Base-by-base conservation (phyloP, 148 eudicot genomes). In the Amaranthus hypochondriacus region DNA sequence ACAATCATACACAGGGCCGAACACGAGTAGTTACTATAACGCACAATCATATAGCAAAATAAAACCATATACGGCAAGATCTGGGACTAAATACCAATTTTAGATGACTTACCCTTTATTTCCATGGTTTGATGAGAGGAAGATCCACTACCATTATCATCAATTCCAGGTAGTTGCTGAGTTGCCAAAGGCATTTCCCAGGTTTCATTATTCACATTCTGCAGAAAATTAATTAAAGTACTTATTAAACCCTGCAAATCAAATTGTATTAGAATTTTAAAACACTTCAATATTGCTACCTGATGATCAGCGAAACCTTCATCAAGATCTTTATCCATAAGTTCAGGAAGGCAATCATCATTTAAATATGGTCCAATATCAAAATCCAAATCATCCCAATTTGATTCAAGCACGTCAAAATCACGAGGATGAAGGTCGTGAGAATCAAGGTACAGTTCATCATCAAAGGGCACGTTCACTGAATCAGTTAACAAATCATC, bases 401-500 rank as follows among this genome's bases (percentile, higher is more conserved):
- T 90, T 46, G 84, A 85, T 7, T 83, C 97, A 47, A 85, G 54
- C 39, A 28, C 39, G 44, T 77, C 89, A 77, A 83, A 76, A 65
- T 87, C 78, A 21, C 82, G 61, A 56, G 88, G 69, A 69, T 87
- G 75, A 48, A 91, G 80, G 69, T 95, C 96, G 78, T 78, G 71
- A 71, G 86, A 81, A 79, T 92, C 97, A 49, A 86, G 64, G 78
- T 81, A 91, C 28, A 86, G 55, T 60, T 81, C 87, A 60, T 88
- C 85, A 69, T 77, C 85, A 73, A 62, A 81, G 62, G 74, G 77
- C 55, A 68, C 78, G 62, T 79, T 14, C 39, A 28, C 39, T 28
- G 39, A 28, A 68, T 56, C 88, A 48, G 81, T 39, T 62, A 75
- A 76, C 28, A 87, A 85, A 69, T 86, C 88, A 75, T 80, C 86